Evolutionary conservation across 2,329 filamentous ascomycete species (phyloP).

Genomic region (Daldinia eschscholtzii): DNA sequence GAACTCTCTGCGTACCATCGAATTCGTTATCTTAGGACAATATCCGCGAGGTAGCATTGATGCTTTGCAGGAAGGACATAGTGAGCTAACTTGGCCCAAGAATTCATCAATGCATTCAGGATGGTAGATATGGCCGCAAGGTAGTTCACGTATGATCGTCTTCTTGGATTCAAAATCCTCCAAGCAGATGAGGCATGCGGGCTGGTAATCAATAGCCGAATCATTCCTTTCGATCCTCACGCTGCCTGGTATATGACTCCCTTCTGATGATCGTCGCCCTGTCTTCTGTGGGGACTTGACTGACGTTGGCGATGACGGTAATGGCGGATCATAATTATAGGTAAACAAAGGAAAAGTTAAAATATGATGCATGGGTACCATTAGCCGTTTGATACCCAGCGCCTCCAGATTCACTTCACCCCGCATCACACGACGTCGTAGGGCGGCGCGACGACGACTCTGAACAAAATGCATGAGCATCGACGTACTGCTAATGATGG

Average conservation of each 20-base stretch:
- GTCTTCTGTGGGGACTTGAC: constrained; percentile 50
- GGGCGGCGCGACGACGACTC: constrained; percentile 72
- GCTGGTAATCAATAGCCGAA: constrained; percentile 74
- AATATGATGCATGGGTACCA: constrained; percentile 78
- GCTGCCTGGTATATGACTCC: constrained; percentile 38
- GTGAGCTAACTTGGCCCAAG: constrained; percentile 79
- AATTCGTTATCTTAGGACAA: constrained; percentile 80
- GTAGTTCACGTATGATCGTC: constrained; percentile 84
- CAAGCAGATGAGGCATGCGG: constrained; percentile 90
- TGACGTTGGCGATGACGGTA: constrained; percentile 55
- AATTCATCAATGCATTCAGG: constrained; percentile 92
- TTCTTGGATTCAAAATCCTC: constrained; percentile 78
- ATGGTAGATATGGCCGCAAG: constrained; percentile 94
- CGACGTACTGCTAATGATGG: constrained; percentile 76
- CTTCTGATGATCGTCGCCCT: constrained; percentile 41
- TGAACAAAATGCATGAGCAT: constrained; percentile 83
- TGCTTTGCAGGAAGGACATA: constrained; percentile 92
- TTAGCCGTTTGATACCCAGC: constrained; percentile 85
- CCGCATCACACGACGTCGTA: constrained; percentile 77
- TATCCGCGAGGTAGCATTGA: constrained; percentile 79
- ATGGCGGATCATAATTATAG: constrained; percentile 72
- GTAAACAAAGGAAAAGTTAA: constrained; percentile 82
- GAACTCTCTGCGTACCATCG: constrained; percentile 86
- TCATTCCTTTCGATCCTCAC: constrained; percentile 50
- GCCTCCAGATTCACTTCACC: constrained; percentile 90